Evolutionary conservation across 306 rosid species (phyloP).

Genomic region (Glycine tomentella): DNA sequence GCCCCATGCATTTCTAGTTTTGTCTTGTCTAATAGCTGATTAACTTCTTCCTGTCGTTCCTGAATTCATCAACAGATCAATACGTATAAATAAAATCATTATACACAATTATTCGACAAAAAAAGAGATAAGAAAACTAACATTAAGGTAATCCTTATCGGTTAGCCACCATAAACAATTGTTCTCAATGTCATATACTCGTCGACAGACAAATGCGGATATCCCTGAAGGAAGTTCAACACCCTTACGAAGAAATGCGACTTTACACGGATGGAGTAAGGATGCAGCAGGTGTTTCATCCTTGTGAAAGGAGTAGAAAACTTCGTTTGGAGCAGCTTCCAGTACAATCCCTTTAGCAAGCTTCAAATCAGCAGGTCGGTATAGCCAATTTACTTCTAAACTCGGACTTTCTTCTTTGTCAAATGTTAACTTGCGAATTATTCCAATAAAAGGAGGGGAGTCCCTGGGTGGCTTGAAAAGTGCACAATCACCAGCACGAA

Average conservation of each 20-base stretch:
- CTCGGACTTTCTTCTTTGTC: conserved; percentile 61
- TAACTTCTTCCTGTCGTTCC: conserved; percentile 94
- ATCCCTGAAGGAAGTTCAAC: conserved; percentile 91
- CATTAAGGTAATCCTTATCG: conserved; percentile 80
- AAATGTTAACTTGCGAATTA: conserved; percentile 69
- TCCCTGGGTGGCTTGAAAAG: conserved; percentile 92
- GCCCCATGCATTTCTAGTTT: conserved; percentile 91
- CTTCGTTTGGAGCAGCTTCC: conserved; percentile 95
- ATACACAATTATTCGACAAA: conserved; percentile 12
- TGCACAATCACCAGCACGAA: conserved; percentile 91
- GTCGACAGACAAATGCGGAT: conserved; percentile 93
- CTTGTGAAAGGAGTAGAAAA: conserved; percentile 94
- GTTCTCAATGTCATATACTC: conserved; percentile 77
- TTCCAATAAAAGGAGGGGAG: conserved; percentile 93
- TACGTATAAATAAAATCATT: not conserved
- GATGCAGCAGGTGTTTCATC: conserved; percentile 97
- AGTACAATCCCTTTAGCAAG: conserved; percentile 70
- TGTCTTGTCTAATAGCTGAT: conserved; percentile 78
- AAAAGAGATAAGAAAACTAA: conserved; percentile 53
- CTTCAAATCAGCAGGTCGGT: conserved; percentile 85
- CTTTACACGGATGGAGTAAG: conserved; percentile 96
- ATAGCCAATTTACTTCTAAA: conserved; percentile 89
- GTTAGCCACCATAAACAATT: conserved; percentile 97
- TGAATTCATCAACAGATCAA: conserved; percentile 44
- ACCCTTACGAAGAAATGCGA: conserved; percentile 91